phyloP scores from a whole-genome alignment of 768 basidiomycete genomes.

The Boletales sp. region DNA sequence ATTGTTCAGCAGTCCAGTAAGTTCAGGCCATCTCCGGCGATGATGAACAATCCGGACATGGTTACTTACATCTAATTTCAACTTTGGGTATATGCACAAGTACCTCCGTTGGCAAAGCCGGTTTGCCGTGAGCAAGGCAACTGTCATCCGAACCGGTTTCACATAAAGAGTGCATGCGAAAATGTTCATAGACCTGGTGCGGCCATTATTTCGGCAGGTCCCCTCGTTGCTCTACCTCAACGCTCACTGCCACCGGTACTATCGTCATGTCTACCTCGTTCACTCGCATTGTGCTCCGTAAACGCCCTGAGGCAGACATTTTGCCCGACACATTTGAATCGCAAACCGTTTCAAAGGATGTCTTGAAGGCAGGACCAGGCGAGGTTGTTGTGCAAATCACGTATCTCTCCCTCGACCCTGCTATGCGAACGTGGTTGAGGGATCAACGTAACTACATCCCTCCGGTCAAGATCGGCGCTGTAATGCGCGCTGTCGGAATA shows the following conservation, averaged over 20 bases:
- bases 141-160: too few species aligned
- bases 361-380: slow-evolving; percentile 46
- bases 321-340: slow-evolving; percentile 70
- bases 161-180: too few species aligned
- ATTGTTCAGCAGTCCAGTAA: too few species aligned
- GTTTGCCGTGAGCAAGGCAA: too few species aligned
- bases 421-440: slow-evolving; percentile 81
- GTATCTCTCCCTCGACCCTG: slow-evolving; percentile 82
- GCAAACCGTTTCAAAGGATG: slow-evolving; percentile 48
- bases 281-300: slow-evolving; percentile 70
- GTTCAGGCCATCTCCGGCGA: too few species aligned
- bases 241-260: not conserved
- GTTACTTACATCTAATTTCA: too few species aligned
- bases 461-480: slow-evolving; percentile 70
- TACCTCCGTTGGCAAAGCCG: too few species aligned
- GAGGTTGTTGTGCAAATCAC: slow-evolving; percentile 75
- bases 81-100: too few species aligned
- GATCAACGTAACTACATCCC: slow-evolving; percentile 69
- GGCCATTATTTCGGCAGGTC: too few species aligned
- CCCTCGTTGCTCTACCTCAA: not conserved
- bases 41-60: too few species aligned
- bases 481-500: slow-evolving; percentile 71
- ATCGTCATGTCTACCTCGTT: slow-evolving; percentile 35
- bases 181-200: too few species aligned
- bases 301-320: slow-evolving; percentile 67